Conservation (phyloP, 1,139 yeast species). For the Yamadazyma buinensis region DNA sequence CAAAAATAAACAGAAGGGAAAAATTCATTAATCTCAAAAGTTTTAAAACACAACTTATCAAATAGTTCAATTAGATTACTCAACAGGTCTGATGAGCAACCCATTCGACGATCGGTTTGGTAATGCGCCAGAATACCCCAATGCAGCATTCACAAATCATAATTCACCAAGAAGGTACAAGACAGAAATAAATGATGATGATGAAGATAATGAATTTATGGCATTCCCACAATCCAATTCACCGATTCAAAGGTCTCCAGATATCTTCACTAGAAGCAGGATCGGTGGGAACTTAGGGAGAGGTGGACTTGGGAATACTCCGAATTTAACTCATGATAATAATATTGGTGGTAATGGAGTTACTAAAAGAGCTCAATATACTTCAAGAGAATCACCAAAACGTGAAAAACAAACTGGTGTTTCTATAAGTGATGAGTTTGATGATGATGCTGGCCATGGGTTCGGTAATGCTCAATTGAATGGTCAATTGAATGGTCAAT, state of each 20-base stretch:
- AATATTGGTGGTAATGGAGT: constrained; percentile 4
- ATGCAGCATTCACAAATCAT: constrained; percentile 41
- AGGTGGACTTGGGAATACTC: constrained; percentile 20
- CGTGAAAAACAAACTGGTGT: constrained; percentile 50
- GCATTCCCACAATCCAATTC: constrained; percentile 23
- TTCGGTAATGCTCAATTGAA: too few species aligned
- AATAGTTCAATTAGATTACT: constrained; percentile 1
- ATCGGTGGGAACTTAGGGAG: constrained; percentile 14
- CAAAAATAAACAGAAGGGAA: constrained; percentile 8
- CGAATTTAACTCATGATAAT: constrained; percentile 11
- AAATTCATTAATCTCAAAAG: neutral
- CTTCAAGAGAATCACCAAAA: constrained; percentile 64
- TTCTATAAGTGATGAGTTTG: constrained; percentile 24
- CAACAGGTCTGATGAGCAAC: constrained; percentile 19
- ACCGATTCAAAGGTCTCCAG: constrained; percentile 32
- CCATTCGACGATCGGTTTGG: constrained; percentile 39
- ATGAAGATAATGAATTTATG: constrained; percentile 20
- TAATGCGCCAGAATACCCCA: constrained; percentile 29
- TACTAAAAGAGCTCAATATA: constrained; percentile 54
- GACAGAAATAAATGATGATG: constrained; percentile 20
- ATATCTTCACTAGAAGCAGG: constrained; percentile 42
- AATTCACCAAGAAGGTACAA: constrained; percentile 36
- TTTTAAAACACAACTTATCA: too few species aligned
- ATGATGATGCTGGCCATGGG: constrained; percentile 8
- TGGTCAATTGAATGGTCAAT: too few species aligned